Conservation (phyloP, 768 basidiomycete species). For the Boletellus ananiceps region DNA sequence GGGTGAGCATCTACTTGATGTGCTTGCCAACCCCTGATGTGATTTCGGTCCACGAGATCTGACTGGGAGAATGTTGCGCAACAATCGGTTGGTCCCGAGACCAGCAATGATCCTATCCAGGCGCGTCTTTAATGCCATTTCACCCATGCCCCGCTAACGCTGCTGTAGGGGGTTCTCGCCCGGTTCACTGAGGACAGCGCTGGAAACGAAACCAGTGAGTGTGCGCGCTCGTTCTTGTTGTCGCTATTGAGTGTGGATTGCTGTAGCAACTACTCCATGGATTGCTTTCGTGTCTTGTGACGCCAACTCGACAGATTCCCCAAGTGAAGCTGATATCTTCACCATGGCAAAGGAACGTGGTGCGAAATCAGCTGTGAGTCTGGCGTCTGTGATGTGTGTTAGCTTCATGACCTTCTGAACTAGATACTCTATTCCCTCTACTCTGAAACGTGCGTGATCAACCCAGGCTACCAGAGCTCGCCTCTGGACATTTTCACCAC, state of each 20-base stretch:
- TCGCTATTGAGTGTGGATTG: constrained; percentile 15
- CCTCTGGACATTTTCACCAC: constrained; percentile 77
- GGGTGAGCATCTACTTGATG: constrained; percentile 32
- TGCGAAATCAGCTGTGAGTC: constrained; percentile 70
- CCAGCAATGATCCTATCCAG: constrained; percentile 46
- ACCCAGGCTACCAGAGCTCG: constrained; percentile 62
- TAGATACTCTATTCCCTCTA: constrained; percentile 76
- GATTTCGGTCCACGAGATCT: constrained; percentile 33
- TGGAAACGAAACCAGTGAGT: constrained; percentile 45
- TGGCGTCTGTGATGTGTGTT: not conserved
- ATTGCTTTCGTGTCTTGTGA: constrained; percentile 88
- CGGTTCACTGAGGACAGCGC: constrained; percentile 71
- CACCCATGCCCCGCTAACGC: constrained; percentile 1
- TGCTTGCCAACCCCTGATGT: constrained; percentile 9
- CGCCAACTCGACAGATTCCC: constrained; percentile 61
- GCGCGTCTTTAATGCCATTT: constrained; percentile 32
- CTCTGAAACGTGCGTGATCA: constrained; percentile 72
- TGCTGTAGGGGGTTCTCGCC: constrained; percentile 66
- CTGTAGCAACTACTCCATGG: constrained; percentile 75
- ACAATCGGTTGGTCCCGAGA: constrained; percentile 50
- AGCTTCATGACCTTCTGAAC: constrained; percentile 1
- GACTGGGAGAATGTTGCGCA: constrained; percentile 54
- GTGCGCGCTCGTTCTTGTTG: constrained; percentile 28
- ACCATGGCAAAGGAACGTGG: constrained; percentile 75
- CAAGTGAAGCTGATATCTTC: constrained; percentile 67